phyloP scores from a whole-genome alignment of 345 rosid species.

The Iberis pinnata region DNA sequence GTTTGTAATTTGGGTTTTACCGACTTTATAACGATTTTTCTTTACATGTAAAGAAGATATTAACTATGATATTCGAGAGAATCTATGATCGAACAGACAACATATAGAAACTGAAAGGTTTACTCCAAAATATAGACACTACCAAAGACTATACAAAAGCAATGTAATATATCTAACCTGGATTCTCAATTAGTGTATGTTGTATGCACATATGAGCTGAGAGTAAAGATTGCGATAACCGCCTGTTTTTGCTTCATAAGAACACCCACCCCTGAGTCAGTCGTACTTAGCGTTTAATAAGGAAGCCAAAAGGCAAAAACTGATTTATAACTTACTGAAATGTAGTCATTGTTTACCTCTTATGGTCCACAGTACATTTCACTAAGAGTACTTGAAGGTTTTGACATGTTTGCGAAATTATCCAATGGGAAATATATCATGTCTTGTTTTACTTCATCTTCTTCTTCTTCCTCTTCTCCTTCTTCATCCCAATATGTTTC shows the following conservation, averaged over 20 bases:
- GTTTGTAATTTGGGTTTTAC: conserved; percentile 1
- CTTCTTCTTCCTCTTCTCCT: conserved; percentile 32
- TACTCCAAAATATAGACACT: conserved; percentile 4
- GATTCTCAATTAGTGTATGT: conserved; percentile 1
- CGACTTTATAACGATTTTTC: conserved; percentile 6
- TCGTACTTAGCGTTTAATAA: too few species aligned
- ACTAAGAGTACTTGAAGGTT: conserved; percentile 16
- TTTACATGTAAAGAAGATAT: conserved; percentile 18
- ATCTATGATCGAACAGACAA: conserved; percentile 1
- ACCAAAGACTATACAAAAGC: neutral
- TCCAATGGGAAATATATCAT: conserved; percentile 16
- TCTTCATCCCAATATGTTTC: conserved; percentile 55
- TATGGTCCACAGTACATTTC: conserved; percentile 27
- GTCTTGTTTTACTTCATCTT: conserved; percentile 30
- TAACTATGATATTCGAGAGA: conserved; percentile 1
- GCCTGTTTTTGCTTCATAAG: conserved; percentile 17
- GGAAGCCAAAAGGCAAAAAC: conserved; percentile 3
- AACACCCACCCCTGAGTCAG: too few species aligned
- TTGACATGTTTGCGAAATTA: conserved; percentile 21
- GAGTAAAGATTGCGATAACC: neutral
- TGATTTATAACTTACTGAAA: neutral
- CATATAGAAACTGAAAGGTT: neutral
- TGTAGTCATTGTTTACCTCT: conserved; percentile 16
- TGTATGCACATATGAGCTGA: conserved; percentile 7
- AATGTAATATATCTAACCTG: conserved; percentile 17